Evolutionary conservation across 345 rosid genomes (phyloP), one percentile per base, ranked within the genome.

Genomic region (Hibiscus trionum): DNA sequence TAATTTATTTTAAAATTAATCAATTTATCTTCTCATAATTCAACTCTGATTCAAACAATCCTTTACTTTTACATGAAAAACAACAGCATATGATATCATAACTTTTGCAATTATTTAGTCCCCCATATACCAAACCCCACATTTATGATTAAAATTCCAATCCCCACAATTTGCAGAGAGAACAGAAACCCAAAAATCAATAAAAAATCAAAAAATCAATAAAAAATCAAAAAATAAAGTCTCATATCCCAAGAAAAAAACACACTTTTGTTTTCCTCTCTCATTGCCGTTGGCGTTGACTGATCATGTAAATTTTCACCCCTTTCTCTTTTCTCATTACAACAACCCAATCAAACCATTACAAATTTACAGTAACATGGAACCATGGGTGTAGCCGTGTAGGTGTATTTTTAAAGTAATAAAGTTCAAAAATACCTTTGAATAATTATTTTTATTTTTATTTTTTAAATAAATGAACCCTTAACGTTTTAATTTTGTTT

Each of bases 61-160:
- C 74, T 55, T 44, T 63, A 5, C 76, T 77, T 80, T 77, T 76
- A 21, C 75, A 79, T 80, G 77, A 64, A 78, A 76, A 71, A 31
- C 64, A 53, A 75, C 79, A 61, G 61, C 55, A 72, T 44, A 80
- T 72, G 82, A 64, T 70, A 81, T 82, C 82, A 83, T 82, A 69
- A 68, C 80, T 75, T 70, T 76, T 73, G 83, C 85, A 77, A 82
- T 87, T 79, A 81, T 85, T 80, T 69, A 80, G 87, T 77, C 86
- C 83, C 86, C 82, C 83, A 78, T 66, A 27, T 59, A 76, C 66
- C 75, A 73, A 76, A 76, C 77, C 84, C 76, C 77, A 67, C 73
- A 72, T 42, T 75, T 65, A 12, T 59, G 37, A 59, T 59, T 59
- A 59, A 60, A 66, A 33, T 70, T n/a, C 44, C 11, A 55, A 66